Evolutionary conservation across 2,329 filamentous ascomycete genomes (phyloP).

Genomic region (Neopestalotiopsis clavispora): DNA sequence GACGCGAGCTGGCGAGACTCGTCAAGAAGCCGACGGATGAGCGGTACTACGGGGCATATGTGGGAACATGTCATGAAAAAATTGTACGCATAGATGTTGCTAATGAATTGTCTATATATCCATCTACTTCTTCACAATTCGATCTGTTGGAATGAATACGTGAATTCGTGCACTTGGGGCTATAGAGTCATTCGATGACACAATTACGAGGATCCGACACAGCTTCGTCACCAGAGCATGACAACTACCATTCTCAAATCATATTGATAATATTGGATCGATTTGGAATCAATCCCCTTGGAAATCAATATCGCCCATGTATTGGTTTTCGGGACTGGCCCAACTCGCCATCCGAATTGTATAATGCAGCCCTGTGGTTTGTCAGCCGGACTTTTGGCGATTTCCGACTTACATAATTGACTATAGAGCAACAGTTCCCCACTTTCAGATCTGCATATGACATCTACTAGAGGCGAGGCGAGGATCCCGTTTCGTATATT

Average conservation of each 20-base stretch:
- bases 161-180: too few species aligned
- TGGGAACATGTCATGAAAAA: not conserved
- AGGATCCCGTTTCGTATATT: not conserved
- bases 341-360: not conserved
- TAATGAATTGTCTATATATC: conserved; percentile 1
- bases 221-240: too few species aligned
- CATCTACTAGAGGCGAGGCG: not conserved
- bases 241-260: too few species aligned
- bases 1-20: not conserved
- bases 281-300: too few species aligned
- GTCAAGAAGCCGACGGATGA: not conserved
- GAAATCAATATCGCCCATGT: too few species aligned
- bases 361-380: not conserved
- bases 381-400: conserved; percentile 6
- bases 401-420: not conserved
- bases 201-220: too few species aligned
- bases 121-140: not conserved
- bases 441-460: not conserved
- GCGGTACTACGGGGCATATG: not conserved
- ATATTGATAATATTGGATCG: too few species aligned
- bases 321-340: not conserved
- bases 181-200: too few species aligned
- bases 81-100: not conserved
- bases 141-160: not conserved
- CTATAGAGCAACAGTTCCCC: not conserved